Evolutionary conservation across 2,329 filamentous ascomycete species (phyloP).

Genomic region (Thermothelomyces thermophilus): DNA sequence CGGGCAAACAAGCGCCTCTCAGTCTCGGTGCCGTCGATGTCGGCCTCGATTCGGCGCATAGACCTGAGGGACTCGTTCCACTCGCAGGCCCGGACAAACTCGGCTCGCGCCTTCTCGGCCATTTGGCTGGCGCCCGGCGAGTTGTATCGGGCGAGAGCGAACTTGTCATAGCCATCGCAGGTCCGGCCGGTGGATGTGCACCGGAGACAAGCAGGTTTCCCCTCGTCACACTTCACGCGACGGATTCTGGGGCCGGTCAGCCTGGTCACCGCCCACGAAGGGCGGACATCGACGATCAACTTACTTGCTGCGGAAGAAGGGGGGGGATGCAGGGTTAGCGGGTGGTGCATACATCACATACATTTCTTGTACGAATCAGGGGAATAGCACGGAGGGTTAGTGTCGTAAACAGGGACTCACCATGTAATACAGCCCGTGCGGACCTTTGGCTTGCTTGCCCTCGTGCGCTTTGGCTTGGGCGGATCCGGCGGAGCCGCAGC

Average conservation of each 20-base stretch:
- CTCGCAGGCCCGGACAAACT: conserved; percentile 26
- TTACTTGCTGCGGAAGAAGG: conserved; percentile 28
- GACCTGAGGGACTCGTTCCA: conserved; percentile 25
- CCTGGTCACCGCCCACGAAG: neutral
- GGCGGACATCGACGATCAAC: conserved; percentile 1
- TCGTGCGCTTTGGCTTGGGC: conserved; percentile 27
- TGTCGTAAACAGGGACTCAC: conserved; percentile 24
- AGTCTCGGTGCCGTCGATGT: conserved; percentile 31
- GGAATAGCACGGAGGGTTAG: no score
- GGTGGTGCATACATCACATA: no score
- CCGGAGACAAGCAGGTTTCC: conserved; percentile 27
- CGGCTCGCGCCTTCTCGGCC: conserved; percentile 23
- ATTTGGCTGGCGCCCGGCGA: conserved; percentile 9
- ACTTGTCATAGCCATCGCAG: conserved; percentile 32
- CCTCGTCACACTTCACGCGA: conserved; percentile 30
- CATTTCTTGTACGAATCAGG: no score
- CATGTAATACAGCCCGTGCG: conserved; percentile 37
- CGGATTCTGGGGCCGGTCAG: conserved; percentile 24
- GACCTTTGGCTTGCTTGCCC: conserved; percentile 35
- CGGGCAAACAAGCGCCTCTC: conserved; percentile 33
- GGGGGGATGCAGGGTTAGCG: conserved; percentile 12
- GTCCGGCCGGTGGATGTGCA: conserved; percentile 28
- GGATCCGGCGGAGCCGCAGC: conserved; percentile 4
- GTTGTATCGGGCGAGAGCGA: conserved; percentile 15
- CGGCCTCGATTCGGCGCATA: conserved; percentile 31